A percentile compares a stretch with the other conserved stretches of the same genome.
Evolutionary conservation across 148 eudicot genomes (phyloP).

Genomic region (Salicornia ramosissima): DNA sequence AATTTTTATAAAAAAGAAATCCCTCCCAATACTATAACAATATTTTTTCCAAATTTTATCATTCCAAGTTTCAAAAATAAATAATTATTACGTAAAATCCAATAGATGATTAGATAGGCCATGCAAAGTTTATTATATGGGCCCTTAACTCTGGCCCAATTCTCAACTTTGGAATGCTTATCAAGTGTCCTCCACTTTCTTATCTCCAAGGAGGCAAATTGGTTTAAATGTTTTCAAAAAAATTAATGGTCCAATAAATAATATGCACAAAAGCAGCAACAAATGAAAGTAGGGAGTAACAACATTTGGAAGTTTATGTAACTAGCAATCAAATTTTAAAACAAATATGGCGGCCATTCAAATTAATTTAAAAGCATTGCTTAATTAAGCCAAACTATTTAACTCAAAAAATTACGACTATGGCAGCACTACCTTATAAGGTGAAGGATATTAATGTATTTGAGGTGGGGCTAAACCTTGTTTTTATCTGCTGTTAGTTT

Average conservation of each 20-base stretch:
- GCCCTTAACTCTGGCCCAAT: constrained; percentile 9
- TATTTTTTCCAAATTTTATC: too few species aligned
- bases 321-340: constrained; percentile 11
- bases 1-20: too few species aligned
- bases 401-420: not conserved
- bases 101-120: constrained; percentile 19
- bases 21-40: too few species aligned
- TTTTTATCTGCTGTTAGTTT: not conserved
- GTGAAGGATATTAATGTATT: not conserved
- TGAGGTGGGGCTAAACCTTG: not conserved
- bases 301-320: not conserved
- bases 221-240: constrained; percentile 9
- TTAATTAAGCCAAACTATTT: not conserved
- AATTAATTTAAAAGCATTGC: not conserved
- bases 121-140: not conserved
- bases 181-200: constrained; percentile 3
- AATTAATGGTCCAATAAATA: not conserved
- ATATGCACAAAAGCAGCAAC: constrained; percentile 1
- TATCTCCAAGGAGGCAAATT: not conserved
- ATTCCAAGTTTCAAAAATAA: too few species aligned
- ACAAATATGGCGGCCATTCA: constrained; percentile 8
- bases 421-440: not conserved
- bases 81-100: too few species aligned
- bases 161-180: constrained; percentile 2
- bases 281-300: not conserved